Conservation (phyloP, 2,329 filamentous ascomycete genomes). For the Sclerotinia nivalis region DNA sequence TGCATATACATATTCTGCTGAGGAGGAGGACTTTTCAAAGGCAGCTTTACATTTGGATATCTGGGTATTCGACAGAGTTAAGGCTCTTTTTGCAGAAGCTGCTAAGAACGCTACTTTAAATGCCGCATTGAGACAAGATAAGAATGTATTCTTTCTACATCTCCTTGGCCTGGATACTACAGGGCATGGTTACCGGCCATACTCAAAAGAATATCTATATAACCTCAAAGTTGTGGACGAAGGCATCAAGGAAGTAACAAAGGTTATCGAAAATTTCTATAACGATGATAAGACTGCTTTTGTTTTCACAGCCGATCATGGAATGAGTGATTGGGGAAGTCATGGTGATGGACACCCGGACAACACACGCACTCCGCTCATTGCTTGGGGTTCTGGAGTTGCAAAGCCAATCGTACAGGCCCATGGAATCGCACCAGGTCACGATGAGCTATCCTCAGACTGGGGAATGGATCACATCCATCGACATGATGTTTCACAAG, state of each 20-base stretch:
- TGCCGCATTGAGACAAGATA: slow-evolving; percentile 73
- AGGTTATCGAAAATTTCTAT: slow-evolving; percentile 84
- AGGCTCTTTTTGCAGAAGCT: slow-evolving; percentile 79
- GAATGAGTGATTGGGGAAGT: slow-evolving; percentile 99
- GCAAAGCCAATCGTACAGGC: slow-evolving; percentile 66
- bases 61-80: slow-evolving; percentile 96
- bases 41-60: slow-evolving; percentile 79
- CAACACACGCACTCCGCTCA: slow-evolving; percentile 90
- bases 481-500: slow-evolving; percentile 89
- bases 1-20: slow-evolving; percentile 78
- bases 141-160: slow-evolving; percentile 93
- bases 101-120: slow-evolving; percentile 74
- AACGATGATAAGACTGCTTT: slow-evolving; percentile 83
- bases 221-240: slow-evolving; percentile 94
- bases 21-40: slow-evolving; percentile 86
- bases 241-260: slow-evolving; percentile 80
- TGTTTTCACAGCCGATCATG: slow-evolving; percentile 96
- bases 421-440: slow-evolving; percentile 67
- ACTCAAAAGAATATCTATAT: slow-evolving; percentile 90
- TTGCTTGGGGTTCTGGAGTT: slow-evolving; percentile 91
- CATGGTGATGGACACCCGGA: slow-evolving; percentile 97
- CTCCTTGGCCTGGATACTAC: slow-evolving; percentile 88
- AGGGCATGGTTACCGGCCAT: slow-evolving; percentile 83
- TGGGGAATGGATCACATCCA: slow-evolving; percentile 81
- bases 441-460: slow-evolving; percentile 88